Percentiles rank a stretch among this genome's conserved stretches.
Conservation (phyloP, 371 early-diverging fungal genomes). For the Rhizopus microsporus region DNA sequence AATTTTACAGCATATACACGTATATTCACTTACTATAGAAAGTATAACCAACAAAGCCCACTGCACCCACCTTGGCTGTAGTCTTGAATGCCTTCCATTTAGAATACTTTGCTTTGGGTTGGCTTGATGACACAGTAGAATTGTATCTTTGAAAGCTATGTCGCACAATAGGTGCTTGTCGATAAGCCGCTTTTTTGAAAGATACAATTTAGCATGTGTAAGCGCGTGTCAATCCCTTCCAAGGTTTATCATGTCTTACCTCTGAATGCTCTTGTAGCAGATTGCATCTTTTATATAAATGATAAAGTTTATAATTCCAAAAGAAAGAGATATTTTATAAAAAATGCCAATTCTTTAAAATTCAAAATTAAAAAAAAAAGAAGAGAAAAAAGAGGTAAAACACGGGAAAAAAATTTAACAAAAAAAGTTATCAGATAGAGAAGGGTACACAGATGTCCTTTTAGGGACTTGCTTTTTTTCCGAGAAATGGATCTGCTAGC, state of each 20-base stretch:
- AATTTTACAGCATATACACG: background rate
- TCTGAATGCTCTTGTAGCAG: constrained; percentile 13
- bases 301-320: too few relatives aligned
- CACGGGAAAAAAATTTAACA: background rate
- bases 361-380: background rate
- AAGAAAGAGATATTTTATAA: too few relatives aligned
- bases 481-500: too few relatives aligned
- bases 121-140: constrained; percentile 14
- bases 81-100: constrained; percentile 26
- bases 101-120: constrained; percentile 13
- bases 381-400: background rate
- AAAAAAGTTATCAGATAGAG: background rate
- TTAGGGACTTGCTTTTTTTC: background rate
- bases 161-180: constrained; percentile 27
- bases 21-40: constrained; percentile 18
- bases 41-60: constrained; percentile 23
- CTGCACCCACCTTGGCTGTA: constrained; percentile 16
- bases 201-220: background rate
- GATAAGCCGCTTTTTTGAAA: constrained; percentile 14
- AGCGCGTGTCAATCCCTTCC: background rate
- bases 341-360: too few relatives aligned
- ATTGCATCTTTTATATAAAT: constrained; percentile 10
- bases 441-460: background rate
- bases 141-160: constrained; percentile 25
- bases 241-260: constrained; percentile 2